These are phyloP conservation scores for Umbelopsis sp. DNA, from an alignment of 192 early-diverging fungal species.

Conservation along the genomic window DNA sequence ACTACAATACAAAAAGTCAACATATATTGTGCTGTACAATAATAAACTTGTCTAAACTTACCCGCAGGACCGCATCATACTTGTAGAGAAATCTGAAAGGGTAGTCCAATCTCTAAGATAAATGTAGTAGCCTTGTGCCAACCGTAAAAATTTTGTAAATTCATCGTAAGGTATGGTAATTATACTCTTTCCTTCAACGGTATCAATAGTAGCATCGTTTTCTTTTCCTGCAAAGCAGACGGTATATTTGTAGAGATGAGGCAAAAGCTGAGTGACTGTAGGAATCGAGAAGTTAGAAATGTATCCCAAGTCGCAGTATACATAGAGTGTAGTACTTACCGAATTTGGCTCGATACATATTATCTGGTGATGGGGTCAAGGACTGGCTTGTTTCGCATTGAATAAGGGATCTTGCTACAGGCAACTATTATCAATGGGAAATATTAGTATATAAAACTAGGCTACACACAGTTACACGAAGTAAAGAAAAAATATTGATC, in stretches of 20 bases:
- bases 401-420: constrained; percentile 24
- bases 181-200: constrained; percentile 31
- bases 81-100: constrained; percentile 23
- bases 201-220: constrained; percentile 22
- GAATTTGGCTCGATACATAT: constrained; percentile 21
- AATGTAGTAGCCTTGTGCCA: constrained; percentile 36
- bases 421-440: constrained; percentile 21
- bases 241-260: constrained; percentile 30
- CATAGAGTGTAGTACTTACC: background rate
- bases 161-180: constrained; percentile 27
- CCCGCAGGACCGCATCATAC: constrained; percentile 30
- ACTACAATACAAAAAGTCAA: background rate
- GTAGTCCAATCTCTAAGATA: constrained; percentile 18
- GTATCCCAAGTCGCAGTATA: background rate
- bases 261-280: constrained; percentile 30
- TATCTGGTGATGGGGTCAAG: background rate
- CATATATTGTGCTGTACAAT: background rate
- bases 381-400: constrained; percentile 5
- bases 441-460: background rate
- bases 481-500: background rate
- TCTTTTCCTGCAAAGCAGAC: constrained; percentile 15
- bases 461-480: background rate
- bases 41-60: background rate
- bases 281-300: background rate
- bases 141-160: constrained; percentile 24